phyloP scores from a whole-genome alignment of 2,329 filamentous ascomycete genomes.

The Trichoderma sp. region DNA sequence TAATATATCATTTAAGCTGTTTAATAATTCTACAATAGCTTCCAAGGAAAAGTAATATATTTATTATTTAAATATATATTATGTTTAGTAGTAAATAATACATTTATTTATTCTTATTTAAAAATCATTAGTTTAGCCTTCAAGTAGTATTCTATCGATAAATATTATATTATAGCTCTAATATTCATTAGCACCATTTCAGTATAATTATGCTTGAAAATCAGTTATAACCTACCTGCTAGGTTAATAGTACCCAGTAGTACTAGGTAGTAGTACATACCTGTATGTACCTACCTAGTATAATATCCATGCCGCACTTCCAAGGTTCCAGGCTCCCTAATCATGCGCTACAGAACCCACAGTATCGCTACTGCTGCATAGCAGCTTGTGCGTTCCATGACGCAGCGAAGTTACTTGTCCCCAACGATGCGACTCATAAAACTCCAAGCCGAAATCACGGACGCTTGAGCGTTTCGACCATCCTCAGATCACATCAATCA shows the following conservation, averaged over 20 bases:
- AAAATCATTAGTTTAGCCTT: too few species aligned
- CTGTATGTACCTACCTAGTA: too few species aligned
- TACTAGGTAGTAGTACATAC: too few species aligned
- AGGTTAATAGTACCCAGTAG: too few species aligned
- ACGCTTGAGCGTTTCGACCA: neutral
- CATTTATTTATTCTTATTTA: too few species aligned
- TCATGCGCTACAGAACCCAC: neutral
- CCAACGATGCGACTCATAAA: neutral
- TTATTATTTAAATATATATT: too few species aligned
- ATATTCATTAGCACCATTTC: neutral
- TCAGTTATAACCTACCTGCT: too few species aligned
- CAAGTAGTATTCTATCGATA: too few species aligned
- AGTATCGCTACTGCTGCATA: neutral
- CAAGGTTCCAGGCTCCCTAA: too few species aligned
- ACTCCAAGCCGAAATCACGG: neutral
- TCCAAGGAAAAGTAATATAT: too few species aligned
- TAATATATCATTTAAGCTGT: too few species aligned
- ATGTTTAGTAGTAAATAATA: neutral
- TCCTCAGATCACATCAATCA: neutral
- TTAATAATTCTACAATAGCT: too few species aligned
- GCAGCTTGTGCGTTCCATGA: neutral
- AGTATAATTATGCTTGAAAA: neutral
- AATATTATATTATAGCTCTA: neutral
- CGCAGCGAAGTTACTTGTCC: neutral
- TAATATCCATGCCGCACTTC: neutral